Evolutionary conservation across 257 asterid species (phyloP).

Genomic region (Datura wrightii): DNA sequence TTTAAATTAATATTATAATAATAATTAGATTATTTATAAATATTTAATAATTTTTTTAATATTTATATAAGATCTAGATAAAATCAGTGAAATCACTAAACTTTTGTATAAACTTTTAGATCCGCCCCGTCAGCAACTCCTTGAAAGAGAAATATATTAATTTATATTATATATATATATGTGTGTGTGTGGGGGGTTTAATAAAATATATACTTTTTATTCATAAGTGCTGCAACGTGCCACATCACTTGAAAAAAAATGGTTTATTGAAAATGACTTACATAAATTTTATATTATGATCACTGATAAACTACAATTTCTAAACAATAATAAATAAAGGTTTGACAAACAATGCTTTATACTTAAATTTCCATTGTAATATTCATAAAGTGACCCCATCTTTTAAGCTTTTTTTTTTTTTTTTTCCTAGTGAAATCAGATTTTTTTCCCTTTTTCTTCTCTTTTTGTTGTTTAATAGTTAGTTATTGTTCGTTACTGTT

Average conservation of each 20-base stretch:
- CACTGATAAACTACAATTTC: not conserved
- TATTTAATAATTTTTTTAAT: no score
- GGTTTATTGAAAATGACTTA: not conserved
- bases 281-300: not conserved
- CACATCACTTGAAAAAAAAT: not conserved
- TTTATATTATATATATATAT: no score
- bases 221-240: not conserved
- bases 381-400: not conserved
- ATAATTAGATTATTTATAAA: no score
- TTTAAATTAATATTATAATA: no score
- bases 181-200: no score
- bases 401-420: not conserved
- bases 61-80: no score
- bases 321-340: not conserved
- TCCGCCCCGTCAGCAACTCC: not conserved
- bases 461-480: not conserved
- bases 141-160: not conserved
- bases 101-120: no score
- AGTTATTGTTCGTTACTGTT: not conserved
- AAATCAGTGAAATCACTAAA: no score
- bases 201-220: no score
- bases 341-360: not conserved
- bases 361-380: not conserved
- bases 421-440: not conserved
- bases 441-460: not conserved